Evolutionary conservation across 192 early-diverging fungal species (phyloP).

Genomic region (Haplosporangium gracile): DNA sequence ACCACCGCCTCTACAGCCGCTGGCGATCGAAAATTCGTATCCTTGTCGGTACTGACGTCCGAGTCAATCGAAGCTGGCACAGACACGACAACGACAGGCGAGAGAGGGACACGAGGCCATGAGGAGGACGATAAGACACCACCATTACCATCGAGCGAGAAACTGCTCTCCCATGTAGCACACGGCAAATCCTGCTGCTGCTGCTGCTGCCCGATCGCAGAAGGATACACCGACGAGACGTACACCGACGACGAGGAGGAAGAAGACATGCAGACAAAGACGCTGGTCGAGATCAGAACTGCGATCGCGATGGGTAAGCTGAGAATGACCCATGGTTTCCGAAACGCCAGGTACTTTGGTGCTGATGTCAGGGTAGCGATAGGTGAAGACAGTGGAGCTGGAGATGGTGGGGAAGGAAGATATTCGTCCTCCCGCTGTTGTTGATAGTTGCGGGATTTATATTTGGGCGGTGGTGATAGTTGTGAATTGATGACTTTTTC

Average conservation of each 20-base stretch:
- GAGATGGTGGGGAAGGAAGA: background rate
- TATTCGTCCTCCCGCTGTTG: background rate
- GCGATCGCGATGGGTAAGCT: conserved; percentile 22
- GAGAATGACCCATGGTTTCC: conserved; percentile 23
- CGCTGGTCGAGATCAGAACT: conserved; percentile 18
- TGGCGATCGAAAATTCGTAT: too few species aligned
- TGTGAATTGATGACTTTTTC: background rate
- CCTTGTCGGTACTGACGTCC: background rate
- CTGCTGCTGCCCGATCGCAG: background rate
- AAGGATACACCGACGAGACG: background rate
- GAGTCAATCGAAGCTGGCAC: too few species aligned
- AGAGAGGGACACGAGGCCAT: background rate
- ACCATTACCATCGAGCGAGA: background rate
- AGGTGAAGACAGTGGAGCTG: background rate
- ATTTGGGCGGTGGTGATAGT: background rate
- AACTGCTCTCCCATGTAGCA: background rate
- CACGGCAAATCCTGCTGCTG: background rate
- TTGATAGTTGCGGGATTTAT: background rate
- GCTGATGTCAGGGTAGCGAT: background rate
- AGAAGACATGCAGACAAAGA: conserved; percentile 19
- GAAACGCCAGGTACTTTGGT: background rate
- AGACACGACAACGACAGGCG: background rate
- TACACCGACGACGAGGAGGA: background rate
- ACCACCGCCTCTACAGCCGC: background rate
- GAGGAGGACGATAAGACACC: background rate